Base-by-base conservation (phyloP, 306 rosid genomes). In the Delonix regia region DNA sequence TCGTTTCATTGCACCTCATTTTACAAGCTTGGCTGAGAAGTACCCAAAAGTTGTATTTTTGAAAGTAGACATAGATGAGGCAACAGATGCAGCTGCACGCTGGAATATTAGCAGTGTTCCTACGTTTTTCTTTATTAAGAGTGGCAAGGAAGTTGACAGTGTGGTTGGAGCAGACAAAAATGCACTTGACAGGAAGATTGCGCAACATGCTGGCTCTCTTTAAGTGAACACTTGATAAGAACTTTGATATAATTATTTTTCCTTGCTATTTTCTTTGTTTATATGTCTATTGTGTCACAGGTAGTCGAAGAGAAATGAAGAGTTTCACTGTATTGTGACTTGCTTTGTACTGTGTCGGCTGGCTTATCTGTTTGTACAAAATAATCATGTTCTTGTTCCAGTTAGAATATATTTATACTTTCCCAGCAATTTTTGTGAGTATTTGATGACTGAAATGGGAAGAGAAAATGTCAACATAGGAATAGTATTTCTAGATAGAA, bases 41-140 rank as follows among this genome's bases (percentile, higher is more conserved):
- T 78, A 91, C 83, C 87, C 87, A 44, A 89, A 88, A 69, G 84
- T 83, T 44, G 93, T 89, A 8, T 93, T 93, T 73, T 34, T 87
- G 61, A 93, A 91, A 80, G 91, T 84, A 70, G 98, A 93, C 86
- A 91, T 93, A 41, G 93, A 93, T 74, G 89, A 84, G 65, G 98
- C 93, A 25, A 79, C 76, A n/a, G 93, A 89, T 33, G 93, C 79
- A 13, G 98, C 98, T 47, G 88, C 86, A 22, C 76, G 76, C 66
- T 91, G 94, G 94, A 88, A 87, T 66, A 74, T 93, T 59, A 85
- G 87, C 81, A 89, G 97, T 33, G 97, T 93, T 83, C 98, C 98
- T 0, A 81, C 91, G 11, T 89, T 93, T 84, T 89, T 85, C 91
- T 91, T 89, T 77, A 52, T 93, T 15, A 86, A 87, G 76, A 85